Evolutionary conservation across 306 rosid genomes (phyloP).

Genomic region (Calophaca sinica): DNA sequence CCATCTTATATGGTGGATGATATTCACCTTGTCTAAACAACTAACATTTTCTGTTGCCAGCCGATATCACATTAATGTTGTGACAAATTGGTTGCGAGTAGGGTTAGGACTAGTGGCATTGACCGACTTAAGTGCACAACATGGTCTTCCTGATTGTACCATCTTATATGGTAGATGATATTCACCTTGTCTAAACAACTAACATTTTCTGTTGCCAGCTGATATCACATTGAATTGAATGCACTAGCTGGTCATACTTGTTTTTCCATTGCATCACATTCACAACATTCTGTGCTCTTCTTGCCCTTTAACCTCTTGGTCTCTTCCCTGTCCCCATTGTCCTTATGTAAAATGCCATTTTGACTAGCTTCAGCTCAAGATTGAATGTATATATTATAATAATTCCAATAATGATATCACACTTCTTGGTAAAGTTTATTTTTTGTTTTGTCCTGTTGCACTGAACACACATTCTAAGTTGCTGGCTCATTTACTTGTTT

Average conservation of each 20-base stretch:
- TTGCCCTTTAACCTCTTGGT: no score
- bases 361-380: no score
- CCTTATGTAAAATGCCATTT: no score
- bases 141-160: background rate
- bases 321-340: no score
- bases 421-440: no score
- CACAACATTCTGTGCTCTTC: no score
- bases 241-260: background rate
- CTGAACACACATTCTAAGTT: background rate
- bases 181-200: background rate
- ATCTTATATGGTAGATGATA: background rate
- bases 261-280: conserved; percentile 9
- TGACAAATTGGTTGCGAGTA: background rate
- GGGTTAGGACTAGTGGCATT: no score
- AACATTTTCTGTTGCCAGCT: background rate
- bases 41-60: background rate
- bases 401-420: no score
- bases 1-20: no score
- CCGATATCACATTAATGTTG: background rate
- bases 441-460: no score
- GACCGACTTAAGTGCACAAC: background rate
- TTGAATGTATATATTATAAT: no score
- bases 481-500: conserved; percentile 28
- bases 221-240: background rate
- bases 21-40: background rate